phyloP scores from a whole-genome alignment of 1,284 basidiomycete species.

The Microbotryum intermedium region DNA sequence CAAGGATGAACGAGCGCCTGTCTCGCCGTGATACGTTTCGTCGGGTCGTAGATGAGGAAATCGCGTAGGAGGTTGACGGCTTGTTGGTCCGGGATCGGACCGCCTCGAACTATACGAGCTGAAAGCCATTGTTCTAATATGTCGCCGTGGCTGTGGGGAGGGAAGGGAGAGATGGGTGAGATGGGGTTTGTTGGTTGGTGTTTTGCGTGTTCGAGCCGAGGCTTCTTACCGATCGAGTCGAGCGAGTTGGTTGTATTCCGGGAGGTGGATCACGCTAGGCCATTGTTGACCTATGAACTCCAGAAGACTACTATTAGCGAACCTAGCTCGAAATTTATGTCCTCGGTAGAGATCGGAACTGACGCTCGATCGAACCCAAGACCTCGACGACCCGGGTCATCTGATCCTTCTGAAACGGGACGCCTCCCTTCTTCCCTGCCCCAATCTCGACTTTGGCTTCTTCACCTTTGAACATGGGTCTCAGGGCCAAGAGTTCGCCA shows the following conservation, averaged over 20 bases:
- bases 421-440: conserved; percentile 48
- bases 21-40: conserved; percentile 69
- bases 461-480: conserved; percentile 98
- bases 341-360: conserved; percentile 27
- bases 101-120: conserved; percentile 34
- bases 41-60: conserved; percentile 85
- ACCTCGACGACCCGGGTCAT: conserved; percentile 91
- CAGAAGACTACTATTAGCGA: neutral
- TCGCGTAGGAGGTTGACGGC: conserved; percentile 74
- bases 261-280: conserved; percentile 78
- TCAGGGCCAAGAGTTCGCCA: conserved; percentile 82
- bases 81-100: conserved; percentile 5
- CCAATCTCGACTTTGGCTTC: conserved; percentile 89
- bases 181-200: neutral
- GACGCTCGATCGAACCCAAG: conserved; percentile 77
- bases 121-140: conserved; percentile 70
- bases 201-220: conserved; percentile 14
- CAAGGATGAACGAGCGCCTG: conserved; percentile 65
- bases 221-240: conserved; percentile 56
- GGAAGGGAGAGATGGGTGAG: neutral
- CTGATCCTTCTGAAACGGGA: conserved; percentile 92
- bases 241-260: conserved; percentile 76
- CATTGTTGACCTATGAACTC: conserved; percentile 62
- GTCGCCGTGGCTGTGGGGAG: conserved; percentile 51
- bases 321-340: neutral